Evolutionary conservation across 1,284 basidiomycete species (phyloP), one percentile per base, ranked within the genome.

Genomic region (Coniferiporia sulphurascens): DNA sequence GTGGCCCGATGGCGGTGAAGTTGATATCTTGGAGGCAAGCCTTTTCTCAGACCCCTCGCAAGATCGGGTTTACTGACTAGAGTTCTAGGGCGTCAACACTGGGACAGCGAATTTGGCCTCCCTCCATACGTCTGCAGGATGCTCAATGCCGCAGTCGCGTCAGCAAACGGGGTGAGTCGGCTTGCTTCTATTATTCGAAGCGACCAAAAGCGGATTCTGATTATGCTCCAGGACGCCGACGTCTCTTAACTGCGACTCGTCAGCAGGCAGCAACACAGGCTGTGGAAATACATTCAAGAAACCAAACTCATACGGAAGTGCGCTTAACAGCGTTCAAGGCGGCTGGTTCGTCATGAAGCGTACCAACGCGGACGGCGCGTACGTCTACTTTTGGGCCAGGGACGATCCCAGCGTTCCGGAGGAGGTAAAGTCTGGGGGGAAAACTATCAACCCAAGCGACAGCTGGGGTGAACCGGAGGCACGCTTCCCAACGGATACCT

Each of bases 321-420:
- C 63, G 21, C 82, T 85, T 72, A 86, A 86, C 69, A 56, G 59
- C 4, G 70, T 68, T 38, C 73, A 75, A 21, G 84, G 84, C 19
- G 84, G 84, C 4, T 81, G 73, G 70, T 83, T 74, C 63, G 79
- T 68, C 51, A 70, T 82, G 72, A 66, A 69, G 63, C 77, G 76
- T 58, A 71, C 71, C 15, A 57, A 62, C 36, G 36, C 46, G 9
- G 66, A 65, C 4, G 81, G 81, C 17, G 72, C 85, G 57, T 71
- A 70, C 48, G 70, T 82, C 41, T 86, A 81, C 79, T 86, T 84
- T 67, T 84, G 80, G 78, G 52, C 74, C 21, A 74, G 81, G 52
- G 62, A 72, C 65, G 73, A 74, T 59, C 21, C 55, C 4, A 58
- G 50, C 8, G 71, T 80, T 3, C 83, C 83, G 4, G 19, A 52